Conservation (phyloP, 2,329 filamentous ascomycete genomes). For the Trichoderma koningii region DNA sequence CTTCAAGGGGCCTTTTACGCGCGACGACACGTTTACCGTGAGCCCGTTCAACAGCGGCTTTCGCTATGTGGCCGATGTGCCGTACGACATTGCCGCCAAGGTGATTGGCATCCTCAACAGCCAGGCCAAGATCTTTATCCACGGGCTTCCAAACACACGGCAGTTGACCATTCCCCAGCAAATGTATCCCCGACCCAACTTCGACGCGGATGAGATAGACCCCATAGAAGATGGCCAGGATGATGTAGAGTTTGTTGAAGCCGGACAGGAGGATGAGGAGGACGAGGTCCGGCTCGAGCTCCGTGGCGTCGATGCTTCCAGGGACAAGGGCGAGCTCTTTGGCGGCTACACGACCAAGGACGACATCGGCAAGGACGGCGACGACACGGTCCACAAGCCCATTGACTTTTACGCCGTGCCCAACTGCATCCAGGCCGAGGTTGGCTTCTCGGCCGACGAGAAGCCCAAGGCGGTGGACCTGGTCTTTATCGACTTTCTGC, state of each 20-base stretch:
- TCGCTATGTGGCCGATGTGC: slow-evolving; percentile 75
- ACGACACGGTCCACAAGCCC: slow-evolving; percentile 80
- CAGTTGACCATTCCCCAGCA: slow-evolving; percentile 55
- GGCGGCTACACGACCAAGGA: slow-evolving; percentile 87
- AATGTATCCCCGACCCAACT: slow-evolving; percentile 33
- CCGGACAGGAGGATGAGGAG: slow-evolving; percentile 18
- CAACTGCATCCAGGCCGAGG: slow-evolving; percentile 75
- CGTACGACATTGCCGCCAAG: slow-evolving; percentile 71
- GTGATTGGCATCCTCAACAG: slow-evolving; percentile 64
- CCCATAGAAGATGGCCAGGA: neutral
- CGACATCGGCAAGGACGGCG: slow-evolving; percentile 79
- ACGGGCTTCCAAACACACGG: slow-evolving; percentile 44
- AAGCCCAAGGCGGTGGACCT: slow-evolving; percentile 77
- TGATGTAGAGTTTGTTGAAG: slow-evolving; percentile 28
- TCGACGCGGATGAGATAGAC: neutral
- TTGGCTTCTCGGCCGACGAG: slow-evolving; percentile 59
- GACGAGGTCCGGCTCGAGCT: slow-evolving; percentile 40
- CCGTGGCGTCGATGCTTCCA: slow-evolving; percentile 31
- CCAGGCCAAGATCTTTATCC: slow-evolving; percentile 51
- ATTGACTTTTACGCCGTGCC: slow-evolving; percentile 77
- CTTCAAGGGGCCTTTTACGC: slow-evolving; percentile 87
- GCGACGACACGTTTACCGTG: slow-evolving; percentile 81
- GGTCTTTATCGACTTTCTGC: slow-evolving; percentile 88
- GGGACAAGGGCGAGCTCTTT: slow-evolving; percentile 49
- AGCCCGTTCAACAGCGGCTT: slow-evolving; percentile 86